Evolutionary conservation across 768 basidiomycete species (phyloP), one percentile per base, ranked within the genome.

Genomic region (Russula brevipes): DNA sequence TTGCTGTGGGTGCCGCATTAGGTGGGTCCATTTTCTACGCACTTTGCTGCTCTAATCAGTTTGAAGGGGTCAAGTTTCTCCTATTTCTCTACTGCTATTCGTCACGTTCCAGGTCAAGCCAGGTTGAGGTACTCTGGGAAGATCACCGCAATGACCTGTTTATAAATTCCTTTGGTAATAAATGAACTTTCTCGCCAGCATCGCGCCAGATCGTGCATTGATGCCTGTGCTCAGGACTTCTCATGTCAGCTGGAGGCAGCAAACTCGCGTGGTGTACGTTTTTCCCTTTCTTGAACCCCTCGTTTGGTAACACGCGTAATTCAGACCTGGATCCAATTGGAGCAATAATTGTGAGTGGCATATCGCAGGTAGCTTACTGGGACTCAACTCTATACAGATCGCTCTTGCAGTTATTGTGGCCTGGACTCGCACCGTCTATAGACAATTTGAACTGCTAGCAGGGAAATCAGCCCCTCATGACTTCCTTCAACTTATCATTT

Each of bases 61-160:
- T n/a, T 41, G 33, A 64, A 94, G 91, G 81, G 54, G 85, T 91
- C 66, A 99, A 99, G 75, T 80, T 93, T 51, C 49, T 86, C 0
- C 82, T 99, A 47, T 98, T 98, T 76, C 42, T 94, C 4, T 97
- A 94, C 75, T 94, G 94, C 73, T 84, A 78, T 69, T 81, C 90
- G 3, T 80, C 96, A 50, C 85, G 91, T 35, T 81, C 80, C 38
- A 84, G 83, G 66, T 94, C 90, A 6, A 94, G 91, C 69, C 97
- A 99, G 75, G 96, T 99, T 2, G 83, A 84, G 51, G 85, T 97
- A n/a, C 81, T 97, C 35, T 98, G 93, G 94, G 91, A 97, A 73
- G 96, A 98, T 71, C 95, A 98, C 67, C 80, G 95, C 68, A 98
- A 94, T 70, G 96, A 96, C 70, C 72, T 94, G n/a, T 90, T 85